Conservation (phyloP, 768 basidiomycete genomes). For the Lactarius deliciosus region DNA sequence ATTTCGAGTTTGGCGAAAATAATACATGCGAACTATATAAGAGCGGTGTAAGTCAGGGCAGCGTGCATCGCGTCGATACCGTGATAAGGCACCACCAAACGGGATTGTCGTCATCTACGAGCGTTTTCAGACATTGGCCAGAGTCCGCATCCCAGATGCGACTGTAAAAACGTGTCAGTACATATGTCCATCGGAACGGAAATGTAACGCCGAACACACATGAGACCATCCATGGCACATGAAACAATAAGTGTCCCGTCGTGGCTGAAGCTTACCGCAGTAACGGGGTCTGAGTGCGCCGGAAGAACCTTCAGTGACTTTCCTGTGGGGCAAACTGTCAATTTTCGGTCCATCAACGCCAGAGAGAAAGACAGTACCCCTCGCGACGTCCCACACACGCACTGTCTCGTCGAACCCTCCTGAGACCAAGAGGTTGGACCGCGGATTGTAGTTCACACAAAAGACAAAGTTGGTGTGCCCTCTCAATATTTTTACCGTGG, state of each 20-base stretch:
- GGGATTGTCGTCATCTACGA: slow-evolving; percentile 96
- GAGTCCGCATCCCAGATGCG: slow-evolving; percentile 98
- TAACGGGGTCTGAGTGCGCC: slow-evolving; percentile 97
- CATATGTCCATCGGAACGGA: background rate
- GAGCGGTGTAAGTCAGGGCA: slow-evolving; percentile 1
- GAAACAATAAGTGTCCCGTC: slow-evolving; percentile 95
- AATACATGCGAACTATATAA: slow-evolving; percentile 71
- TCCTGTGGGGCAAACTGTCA: slow-evolving; percentile 45
- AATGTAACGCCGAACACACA: slow-evolving; percentile 53
- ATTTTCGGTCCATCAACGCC: background rate
- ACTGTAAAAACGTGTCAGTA: slow-evolving; percentile 44
- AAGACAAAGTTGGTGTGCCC: slow-evolving; percentile 96
- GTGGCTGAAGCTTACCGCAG: slow-evolving; percentile 88
- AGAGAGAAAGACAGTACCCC: slow-evolving; percentile 51
- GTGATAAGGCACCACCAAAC: slow-evolving; percentile 61
- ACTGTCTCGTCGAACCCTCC: slow-evolving; percentile 97
- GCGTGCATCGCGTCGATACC: background rate
- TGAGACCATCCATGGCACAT: slow-evolving; percentile 94
- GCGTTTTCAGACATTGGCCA: slow-evolving; percentile 95
- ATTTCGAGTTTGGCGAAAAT: slow-evolving; percentile 92
- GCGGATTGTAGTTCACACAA: slow-evolving; percentile 88
- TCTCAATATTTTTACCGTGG: slow-evolving; percentile 61
- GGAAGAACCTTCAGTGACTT: slow-evolving; percentile 84
- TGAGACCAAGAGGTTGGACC: slow-evolving; percentile 86
- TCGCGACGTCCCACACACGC: slow-evolving; percentile 92